These are phyloP conservation scores for Ophiostoma ips DNA, from an alignment of 2,329 filamentous ascomycete species.

Conservation along the genomic window DNA sequence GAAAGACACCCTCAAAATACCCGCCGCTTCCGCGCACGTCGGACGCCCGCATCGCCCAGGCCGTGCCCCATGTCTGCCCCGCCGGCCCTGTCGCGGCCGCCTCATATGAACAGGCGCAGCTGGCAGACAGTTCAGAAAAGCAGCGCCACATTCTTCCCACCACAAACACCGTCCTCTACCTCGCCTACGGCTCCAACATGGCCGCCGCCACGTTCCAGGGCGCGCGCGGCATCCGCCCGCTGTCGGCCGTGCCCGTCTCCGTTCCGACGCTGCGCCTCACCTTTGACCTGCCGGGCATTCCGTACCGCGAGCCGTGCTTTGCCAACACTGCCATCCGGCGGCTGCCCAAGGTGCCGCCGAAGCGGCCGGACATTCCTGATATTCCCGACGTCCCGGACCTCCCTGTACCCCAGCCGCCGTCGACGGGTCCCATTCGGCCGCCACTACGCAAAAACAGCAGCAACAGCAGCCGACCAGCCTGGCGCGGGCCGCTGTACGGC, in stretches of 20 bases:
- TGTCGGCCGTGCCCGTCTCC: slow-evolving; percentile 69
- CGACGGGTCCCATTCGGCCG: slow-evolving; percentile 4
- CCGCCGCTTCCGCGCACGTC: slow-evolving; percentile 22
- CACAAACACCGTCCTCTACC: slow-evolving; percentile 58
- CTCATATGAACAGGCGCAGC: too few relatives aligned
- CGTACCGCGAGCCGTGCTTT: slow-evolving; percentile 85
- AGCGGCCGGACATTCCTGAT: not conserved
- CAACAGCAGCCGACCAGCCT: slow-evolving; percentile 41
- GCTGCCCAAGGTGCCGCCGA: slow-evolving; percentile 21
- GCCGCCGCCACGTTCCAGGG: slow-evolving; percentile 67
- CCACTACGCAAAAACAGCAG: not conserved
- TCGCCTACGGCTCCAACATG: slow-evolving; percentile 89
- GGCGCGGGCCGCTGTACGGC: slow-evolving; percentile 75
- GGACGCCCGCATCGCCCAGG: slow-evolving; percentile 24
- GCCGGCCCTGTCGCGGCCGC: slow-evolving; percentile 7
- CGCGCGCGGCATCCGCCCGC: slow-evolving; percentile 60
- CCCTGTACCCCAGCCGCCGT: slow-evolving; percentile 6
- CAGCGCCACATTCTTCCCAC: too few relatives aligned
- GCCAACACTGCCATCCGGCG: slow-evolving; percentile 58
- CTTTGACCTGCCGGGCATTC: slow-evolving; percentile 75
- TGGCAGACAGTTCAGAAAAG: too few relatives aligned
- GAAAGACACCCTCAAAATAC: not conserved
- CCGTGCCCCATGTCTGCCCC: slow-evolving; percentile 8
- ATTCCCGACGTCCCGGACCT: slow-evolving; percentile 1
- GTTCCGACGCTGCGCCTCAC: slow-evolving; percentile 65